Evolutionary conservation across 2,329 filamentous ascomycete genomes (phyloP), one percentile per base, ranked within the genome.

Genomic region (Hypomyces rosellus): DNA sequence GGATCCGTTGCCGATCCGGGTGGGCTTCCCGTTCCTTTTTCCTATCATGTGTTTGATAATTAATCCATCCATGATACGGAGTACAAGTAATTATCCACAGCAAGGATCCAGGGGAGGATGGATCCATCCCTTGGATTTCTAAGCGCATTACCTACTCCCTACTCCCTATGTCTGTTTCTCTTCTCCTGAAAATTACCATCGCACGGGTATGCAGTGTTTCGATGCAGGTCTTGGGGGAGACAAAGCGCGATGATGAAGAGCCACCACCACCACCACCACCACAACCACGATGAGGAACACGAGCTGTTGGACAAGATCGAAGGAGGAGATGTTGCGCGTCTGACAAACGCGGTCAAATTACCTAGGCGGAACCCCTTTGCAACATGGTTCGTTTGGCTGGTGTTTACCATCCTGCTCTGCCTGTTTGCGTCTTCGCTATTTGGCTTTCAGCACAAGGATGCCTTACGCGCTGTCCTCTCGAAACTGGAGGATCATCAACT

Each of bases 401-500:
- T 48, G n/a, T n/a, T 48, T 12, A 43, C 45, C 3, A 38, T 53
- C 12, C 41, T 45, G n/a, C 44, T 51, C 3, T 37, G 39, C 40
- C 37, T 49, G 16, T 13, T 53, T 34, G 39, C 39, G 15, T 30
- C 41, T 22, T 18, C 45, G 30, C 16, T 48, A 4, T 45, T 53
- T 16, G 45, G 48, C 7, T 12, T 44, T 30, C 33, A 33, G 36
- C 47, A 40, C 38, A 15, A 41, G 38, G 38, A 41, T 20, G 38
- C 16, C 9, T 9, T 30, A 25, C 41, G 30, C 20, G 14, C n/a
- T 6, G 30, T 44, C 5, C 18, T 44, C 13, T 34, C 20, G 18
- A 44, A 25, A 8, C 41, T 25, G 41, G 30, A 34, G 14, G 33
- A 30, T 9, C 16, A 43, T 33, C 56, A 58, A 49, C 52, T 59